Evolutionary conservation across 192 early-diverging fungal genomes (phyloP).

Genomic region (Mortierella alpina): DNA sequence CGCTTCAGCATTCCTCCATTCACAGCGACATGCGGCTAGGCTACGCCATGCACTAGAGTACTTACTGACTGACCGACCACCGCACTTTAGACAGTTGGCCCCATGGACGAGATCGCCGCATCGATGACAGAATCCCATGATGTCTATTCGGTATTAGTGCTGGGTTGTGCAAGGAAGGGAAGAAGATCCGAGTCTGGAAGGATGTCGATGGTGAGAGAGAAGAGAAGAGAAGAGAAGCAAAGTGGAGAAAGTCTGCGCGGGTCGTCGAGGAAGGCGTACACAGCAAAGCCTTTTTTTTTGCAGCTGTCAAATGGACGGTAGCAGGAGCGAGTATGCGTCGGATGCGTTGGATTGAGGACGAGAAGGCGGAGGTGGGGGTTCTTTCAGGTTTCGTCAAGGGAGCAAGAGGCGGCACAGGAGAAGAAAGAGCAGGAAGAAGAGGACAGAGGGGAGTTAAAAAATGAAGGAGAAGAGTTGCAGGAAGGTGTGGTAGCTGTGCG

Average conservation of each 20-base stretch:
- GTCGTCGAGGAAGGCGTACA: no score
- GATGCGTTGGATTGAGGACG: neutral
- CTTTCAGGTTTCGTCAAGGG: neutral
- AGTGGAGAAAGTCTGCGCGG: neutral
- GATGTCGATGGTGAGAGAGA: neutral
- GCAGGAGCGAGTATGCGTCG: no score
- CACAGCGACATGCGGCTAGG: no score
- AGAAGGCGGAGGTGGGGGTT: neutral
- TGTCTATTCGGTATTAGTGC: constrained; percentile 3
- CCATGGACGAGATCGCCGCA: constrained; percentile 60
- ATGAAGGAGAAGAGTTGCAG: neutral
- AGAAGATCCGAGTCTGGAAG: constrained; percentile 15
- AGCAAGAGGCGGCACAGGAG: neutral
- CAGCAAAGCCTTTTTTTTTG: no score
- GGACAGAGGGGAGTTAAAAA: neutral
- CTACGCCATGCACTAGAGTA: neutral
- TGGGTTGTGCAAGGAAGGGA: constrained; percentile 5
- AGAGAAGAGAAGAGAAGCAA: constrained; percentile 1
- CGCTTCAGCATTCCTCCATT: no score
- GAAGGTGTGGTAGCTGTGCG: constrained; percentile 1
- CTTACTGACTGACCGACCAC: constrained; percentile 63
- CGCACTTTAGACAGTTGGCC: constrained; percentile 61
- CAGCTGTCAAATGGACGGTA: no score
- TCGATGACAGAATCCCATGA: constrained; percentile 65
- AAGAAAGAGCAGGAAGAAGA: neutral